Percentiles rank a stretch among this genome's conserved stretches.
These are phyloP conservation scores for Xylaria bambusicola DNA, from an alignment of 495 filamentous ascomycete species.

Conservation along the genomic window DNA sequence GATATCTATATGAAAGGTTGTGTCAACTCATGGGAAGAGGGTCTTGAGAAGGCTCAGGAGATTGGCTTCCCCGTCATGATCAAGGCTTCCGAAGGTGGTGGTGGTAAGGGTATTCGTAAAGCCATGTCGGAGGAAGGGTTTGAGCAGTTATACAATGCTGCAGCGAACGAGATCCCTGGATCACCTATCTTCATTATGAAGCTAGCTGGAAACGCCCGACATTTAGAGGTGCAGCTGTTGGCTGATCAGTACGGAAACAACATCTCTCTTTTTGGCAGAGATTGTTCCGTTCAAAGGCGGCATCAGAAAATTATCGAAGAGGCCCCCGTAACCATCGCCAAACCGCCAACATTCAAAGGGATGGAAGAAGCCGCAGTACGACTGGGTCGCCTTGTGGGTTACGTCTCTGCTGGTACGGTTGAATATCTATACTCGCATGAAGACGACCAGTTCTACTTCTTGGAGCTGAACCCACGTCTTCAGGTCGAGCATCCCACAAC, in stretches of 20 bases:
- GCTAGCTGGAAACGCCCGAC: conserved; percentile 91
- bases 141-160: conserved; percentile 82
- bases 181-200: conserved; percentile 99
- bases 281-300: conserved; percentile 97
- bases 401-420: conserved; percentile 97
- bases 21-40: conserved; percentile 83
- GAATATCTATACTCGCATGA: conserved; percentile 99
- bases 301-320: conserved; percentile 99
- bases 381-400: conserved; percentile 89
- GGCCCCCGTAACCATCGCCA: conserved; percentile 94
- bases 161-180: conserved; percentile 96
- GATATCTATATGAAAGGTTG: conserved; percentile 89
- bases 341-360: conserved; percentile 79
- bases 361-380: conserved; percentile 98
- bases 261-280: conserved; percentile 96
- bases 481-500: conserved; percentile 99
- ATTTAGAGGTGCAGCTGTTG: conserved; percentile 95
- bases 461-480: conserved; percentile 96
- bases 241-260: conserved; percentile 99
- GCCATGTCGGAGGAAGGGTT: conserved; percentile 87
- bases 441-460: conserved; percentile 99
- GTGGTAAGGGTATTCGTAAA: conserved; percentile 99
- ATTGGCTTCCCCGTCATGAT: conserved; percentile 99
- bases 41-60: conserved; percentile 77
- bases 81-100: conserved; percentile 99